Conservation (phyloP, 2,329 filamentous ascomycete genomes). For the Nectriaceae sp. region DNA sequence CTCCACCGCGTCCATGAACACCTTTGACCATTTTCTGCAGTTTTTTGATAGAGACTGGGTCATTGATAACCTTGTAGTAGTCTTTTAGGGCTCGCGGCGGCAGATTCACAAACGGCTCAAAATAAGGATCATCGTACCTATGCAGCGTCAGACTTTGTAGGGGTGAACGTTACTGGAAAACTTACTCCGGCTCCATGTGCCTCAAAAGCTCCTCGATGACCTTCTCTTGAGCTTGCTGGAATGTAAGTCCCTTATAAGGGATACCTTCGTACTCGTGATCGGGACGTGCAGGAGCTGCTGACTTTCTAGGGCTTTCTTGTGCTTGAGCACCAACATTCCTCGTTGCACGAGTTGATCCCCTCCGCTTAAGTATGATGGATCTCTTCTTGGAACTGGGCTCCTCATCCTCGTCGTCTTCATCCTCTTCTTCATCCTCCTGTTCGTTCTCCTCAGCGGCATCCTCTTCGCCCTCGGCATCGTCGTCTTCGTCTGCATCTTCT, state of each 20-base stretch:
- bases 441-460: conserved; percentile 28
- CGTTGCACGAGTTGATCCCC: conserved; percentile 37
- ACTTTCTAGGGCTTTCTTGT: conserved; percentile 36
- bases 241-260: conserved; percentile 70
- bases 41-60: conserved; percentile 76
- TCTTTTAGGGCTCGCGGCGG: conserved; percentile 76
- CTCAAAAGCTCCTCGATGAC: conserved; percentile 76
- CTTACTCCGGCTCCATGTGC: conserved; percentile 66
- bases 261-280: conserved; percentile 57
- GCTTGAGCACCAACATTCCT: conserved; percentile 34
- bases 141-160: background rate
- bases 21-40: conserved; percentile 78
- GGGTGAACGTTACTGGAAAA: background rate
- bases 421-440: conserved; percentile 28
- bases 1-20: conserved; percentile 65
- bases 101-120: conserved; percentile 75
- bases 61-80: conserved; percentile 82
- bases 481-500: conserved; percentile 33
- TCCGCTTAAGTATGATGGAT: conserved; percentile 43
- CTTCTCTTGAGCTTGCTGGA: conserved; percentile 86
- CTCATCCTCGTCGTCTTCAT: conserved; percentile 34
- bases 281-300: conserved; percentile 43
- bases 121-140: conserved; percentile 70
- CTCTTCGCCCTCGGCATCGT: conserved; percentile 32
- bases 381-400: conserved; percentile 35